These are phyloP conservation scores for Phytophthora ohioensis DNA, from an alignment of 352 stramenopile genomes.

Conservation along the genomic window DNA sequence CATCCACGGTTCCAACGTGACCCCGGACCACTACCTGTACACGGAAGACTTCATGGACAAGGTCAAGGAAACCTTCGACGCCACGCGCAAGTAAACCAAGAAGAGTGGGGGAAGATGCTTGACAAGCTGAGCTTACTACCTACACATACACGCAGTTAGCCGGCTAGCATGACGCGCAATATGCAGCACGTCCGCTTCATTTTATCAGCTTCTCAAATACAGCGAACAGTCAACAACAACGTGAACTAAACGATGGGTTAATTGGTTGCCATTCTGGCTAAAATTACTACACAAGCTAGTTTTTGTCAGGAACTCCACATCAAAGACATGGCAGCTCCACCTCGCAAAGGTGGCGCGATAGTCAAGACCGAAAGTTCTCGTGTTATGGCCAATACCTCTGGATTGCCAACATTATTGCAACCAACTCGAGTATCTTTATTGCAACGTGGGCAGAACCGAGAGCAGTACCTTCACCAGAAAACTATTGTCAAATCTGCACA, in stretches of 20 bases:
- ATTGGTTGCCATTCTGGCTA: constrained; percentile 3
- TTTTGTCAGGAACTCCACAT: neutral
- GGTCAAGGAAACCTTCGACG: constrained; percentile 82
- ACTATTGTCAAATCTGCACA: constrained; percentile 15
- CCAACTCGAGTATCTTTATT: constrained; percentile 25
- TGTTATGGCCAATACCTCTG: neutral
- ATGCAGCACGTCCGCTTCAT: constrained; percentile 23
- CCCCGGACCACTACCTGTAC: constrained; percentile 59
- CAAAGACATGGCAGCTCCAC: constrained; percentile 12
- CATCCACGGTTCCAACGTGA: constrained; percentile 70
- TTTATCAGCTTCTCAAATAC: constrained; percentile 42
- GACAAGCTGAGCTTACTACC: constrained; percentile 39
- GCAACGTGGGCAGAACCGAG: constrained; percentile 23
- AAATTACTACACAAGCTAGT: constrained; percentile 17
- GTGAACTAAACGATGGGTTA: neutral
- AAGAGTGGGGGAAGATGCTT: constrained; percentile 7
- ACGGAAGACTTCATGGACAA: constrained; percentile 90
- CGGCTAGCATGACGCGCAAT: constrained; percentile 14
- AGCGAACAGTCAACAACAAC: constrained; percentile 24
- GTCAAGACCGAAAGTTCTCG: neutral
- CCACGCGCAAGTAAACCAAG: constrained; percentile 51
- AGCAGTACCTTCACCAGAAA: constrained; percentile 19
- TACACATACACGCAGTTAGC: constrained; percentile 39
- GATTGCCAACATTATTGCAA: constrained; percentile 13
- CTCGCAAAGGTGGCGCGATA: constrained; percentile 5